Conservation (phyloP, 805 yeast genomes). For the Isabelozyma pseudorhagii region DNA sequence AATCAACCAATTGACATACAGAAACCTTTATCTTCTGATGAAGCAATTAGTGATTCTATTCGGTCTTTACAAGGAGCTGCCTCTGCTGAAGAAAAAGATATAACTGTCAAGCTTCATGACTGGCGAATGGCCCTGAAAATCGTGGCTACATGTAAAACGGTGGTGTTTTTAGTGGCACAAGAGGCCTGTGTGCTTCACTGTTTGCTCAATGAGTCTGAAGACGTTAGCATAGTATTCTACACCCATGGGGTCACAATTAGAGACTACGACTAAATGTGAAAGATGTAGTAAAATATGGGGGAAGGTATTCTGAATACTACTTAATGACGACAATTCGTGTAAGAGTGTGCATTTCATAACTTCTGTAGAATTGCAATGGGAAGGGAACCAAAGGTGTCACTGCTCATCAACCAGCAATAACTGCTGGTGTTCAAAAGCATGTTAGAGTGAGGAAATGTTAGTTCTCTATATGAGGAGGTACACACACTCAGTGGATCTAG, state of each 20-base stretch:
- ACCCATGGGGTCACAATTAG: conserved; percentile 35
- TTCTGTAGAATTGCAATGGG: too few species aligned
- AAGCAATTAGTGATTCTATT: conserved; percentile 11
- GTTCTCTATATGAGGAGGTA: too few species aligned
- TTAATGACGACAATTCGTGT: too few species aligned
- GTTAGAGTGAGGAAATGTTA: too few species aligned
- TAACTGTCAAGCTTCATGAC: conserved; percentile 55
- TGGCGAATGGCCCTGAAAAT: conserved; percentile 67
- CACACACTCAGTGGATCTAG: too few species aligned
- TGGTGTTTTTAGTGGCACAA: conserved; percentile 54
- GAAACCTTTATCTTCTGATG: conserved; percentile 18
- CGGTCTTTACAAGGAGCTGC: conserved; percentile 2
- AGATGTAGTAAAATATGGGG: too few species aligned
- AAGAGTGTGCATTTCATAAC: too few species aligned
- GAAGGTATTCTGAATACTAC: too few species aligned
- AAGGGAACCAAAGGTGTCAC: too few species aligned
- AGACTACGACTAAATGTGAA: neutral
- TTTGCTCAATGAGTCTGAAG: conserved; percentile 59
- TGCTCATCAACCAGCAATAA: too few species aligned
- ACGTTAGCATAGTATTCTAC: conserved; percentile 63
- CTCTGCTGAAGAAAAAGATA: conserved; percentile 33
- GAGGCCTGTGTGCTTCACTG: conserved; percentile 67
- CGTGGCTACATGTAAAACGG: conserved; percentile 58
- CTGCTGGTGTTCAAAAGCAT: too few species aligned
- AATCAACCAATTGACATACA: conserved; percentile 49